Conservation (phyloP, 2,329 filamentous ascomycete species). For the Hypoxylon sp. region DNA sequence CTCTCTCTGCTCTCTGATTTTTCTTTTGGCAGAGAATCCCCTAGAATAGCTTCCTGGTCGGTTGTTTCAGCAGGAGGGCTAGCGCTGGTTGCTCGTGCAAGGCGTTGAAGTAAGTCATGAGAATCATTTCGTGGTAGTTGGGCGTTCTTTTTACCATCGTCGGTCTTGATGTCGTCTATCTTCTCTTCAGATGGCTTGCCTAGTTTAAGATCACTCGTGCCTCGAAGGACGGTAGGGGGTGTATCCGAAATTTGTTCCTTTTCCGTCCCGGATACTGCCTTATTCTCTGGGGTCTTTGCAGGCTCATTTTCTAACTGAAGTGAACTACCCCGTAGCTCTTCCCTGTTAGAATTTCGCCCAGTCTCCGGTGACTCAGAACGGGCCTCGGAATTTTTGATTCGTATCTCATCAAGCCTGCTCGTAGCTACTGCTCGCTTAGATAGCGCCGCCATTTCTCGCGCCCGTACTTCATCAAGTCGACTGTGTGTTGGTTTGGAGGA, state of each 20-base stretch:
- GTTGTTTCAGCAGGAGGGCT: constrained; percentile 57
- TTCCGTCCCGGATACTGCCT: constrained; percentile 5
- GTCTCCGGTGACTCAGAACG: constrained; percentile 61
- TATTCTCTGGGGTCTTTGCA: constrained; percentile 18
- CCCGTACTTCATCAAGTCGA: constrained; percentile 66
- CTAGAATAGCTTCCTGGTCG: constrained; percentile 23
- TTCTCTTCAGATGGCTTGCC: constrained; percentile 33
- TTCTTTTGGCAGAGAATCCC: constrained; percentile 33
- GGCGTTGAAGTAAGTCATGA: constrained; percentile 64
- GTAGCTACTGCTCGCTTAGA: constrained; percentile 65
- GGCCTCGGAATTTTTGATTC: constrained; percentile 63
- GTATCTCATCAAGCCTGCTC: constrained; percentile 67
- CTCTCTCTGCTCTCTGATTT: constrained; percentile 34
- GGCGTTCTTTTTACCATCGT: constrained; percentile 29
- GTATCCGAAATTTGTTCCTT: constrained; percentile 16
- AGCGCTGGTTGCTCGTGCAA: constrained; percentile 64
- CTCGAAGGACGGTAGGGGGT: constrained; percentile 16
- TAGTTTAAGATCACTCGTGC: constrained; percentile 25
- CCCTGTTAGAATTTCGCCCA: constrained; percentile 52
- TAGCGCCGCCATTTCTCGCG: constrained; percentile 60
- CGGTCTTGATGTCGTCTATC: constrained; percentile 33
- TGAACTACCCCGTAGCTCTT: constrained; percentile 39
- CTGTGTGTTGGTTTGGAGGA: constrained; percentile 55
- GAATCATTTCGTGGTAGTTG: constrained; percentile 58
- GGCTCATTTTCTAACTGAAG: constrained; percentile 12